Evolutionary conservation across 768 basidiomycete species (phyloP), one percentile per base, ranked within the genome.

Genomic region (Boletus sensibilis): DNA sequence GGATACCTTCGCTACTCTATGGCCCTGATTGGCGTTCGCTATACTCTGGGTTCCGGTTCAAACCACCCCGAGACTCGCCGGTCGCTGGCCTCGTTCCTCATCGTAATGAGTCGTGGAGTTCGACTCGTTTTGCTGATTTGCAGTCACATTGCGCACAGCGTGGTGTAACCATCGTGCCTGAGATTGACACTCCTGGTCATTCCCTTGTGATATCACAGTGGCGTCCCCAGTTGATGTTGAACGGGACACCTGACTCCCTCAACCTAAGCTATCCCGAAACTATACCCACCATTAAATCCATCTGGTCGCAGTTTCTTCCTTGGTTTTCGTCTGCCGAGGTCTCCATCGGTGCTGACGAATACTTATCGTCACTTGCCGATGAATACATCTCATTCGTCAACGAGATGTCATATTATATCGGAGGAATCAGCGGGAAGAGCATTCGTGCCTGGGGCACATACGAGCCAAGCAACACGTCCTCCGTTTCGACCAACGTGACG

Each of bases 301-400:
- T 79, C 18, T 79, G 78, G 79, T 64, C 73, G 20, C 74, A 76
- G 53, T 65, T 73, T 53, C 66, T 78, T 25, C 71, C 74, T 1
- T 75, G 74, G 75, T 76, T 74, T 58, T 58, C 74, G 20, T 64
- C 72, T 50, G 45, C 63, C 11, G 75, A 79, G 52, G 75, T 80
- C 20, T 77, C 76, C 9, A 79, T 80, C 37, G 79, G 79, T 13
- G 76, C 76, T 25, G 78, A 79, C 51, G 77, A 79, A 63, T 79
- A 78, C 55, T 55, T 59, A 11, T 38, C 71, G 9, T 60, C 67
- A 7, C 62, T 78, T 10, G 78, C 75, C 3, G 67, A 78, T 47
- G 75, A 73, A 45, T 80, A 79, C 56, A 72, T 75, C 44, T 61
- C 70, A 9, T 79, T 76, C 49, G 73, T 80, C 42, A 77, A 79